These are phyloP conservation scores for Linderina pennispora DNA, from an alignment of 192 early-diverging fungal species.

Conservation along the genomic window DNA sequence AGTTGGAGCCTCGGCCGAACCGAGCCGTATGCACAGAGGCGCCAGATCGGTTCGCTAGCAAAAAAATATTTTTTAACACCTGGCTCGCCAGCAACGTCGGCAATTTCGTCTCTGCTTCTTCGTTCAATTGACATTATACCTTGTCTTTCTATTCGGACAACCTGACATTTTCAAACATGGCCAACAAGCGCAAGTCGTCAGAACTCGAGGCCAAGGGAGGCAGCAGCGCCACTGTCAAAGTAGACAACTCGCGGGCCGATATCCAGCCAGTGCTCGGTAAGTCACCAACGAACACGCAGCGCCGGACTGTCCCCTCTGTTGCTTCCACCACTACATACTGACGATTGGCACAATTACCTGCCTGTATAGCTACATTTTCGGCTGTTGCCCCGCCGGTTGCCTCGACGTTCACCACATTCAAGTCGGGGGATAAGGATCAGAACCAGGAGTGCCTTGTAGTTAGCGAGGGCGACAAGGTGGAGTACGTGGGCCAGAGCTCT, in stretches of 20 bases:
- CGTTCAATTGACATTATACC: no score
- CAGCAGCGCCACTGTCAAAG: conserved; percentile 16
- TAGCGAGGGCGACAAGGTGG: conserved; percentile 67
- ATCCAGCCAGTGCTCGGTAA: conserved; percentile 36
- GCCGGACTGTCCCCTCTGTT: no score
- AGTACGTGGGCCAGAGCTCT: conserved; percentile 68
- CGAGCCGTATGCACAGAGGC: no score
- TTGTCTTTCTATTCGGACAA: no score
- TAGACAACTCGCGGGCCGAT: conserved; percentile 26
- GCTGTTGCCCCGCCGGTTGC: conserved; percentile 27
- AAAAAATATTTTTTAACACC: no score
- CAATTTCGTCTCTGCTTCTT: no score
- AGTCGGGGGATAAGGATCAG: conserved; percentile 4
- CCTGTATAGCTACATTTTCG: conserved; percentile 21
- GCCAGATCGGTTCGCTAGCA: no score
- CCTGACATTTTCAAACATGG: no score
- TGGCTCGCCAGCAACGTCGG: no score
- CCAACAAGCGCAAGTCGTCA: conserved; percentile 31
- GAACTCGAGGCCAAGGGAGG: conserved; percentile 2
- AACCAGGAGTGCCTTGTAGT: conserved; percentile 43
- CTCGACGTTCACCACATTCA: conserved; percentile 38
- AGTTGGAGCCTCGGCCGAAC: no score
- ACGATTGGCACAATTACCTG: not conserved
- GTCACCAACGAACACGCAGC: no score
- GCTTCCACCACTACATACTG: no score